Conservation (phyloP, 1,284 basidiomycete species). For the Tausonia pullulans region DNA sequence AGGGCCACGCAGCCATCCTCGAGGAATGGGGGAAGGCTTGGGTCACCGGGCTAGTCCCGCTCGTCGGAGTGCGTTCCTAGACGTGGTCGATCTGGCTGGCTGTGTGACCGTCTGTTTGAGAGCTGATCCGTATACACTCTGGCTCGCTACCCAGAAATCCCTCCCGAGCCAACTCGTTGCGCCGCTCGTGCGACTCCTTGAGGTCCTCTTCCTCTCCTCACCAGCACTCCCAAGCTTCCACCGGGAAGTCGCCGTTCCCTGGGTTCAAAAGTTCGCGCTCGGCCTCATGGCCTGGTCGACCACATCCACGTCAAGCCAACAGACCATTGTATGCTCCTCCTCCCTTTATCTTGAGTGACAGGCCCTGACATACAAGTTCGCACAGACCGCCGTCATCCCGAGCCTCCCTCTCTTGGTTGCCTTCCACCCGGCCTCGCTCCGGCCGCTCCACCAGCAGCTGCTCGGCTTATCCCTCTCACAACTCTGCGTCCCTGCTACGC, state of each 20-base stretch:
- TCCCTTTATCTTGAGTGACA: not conserved
- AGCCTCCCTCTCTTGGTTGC: constrained; percentile 1
- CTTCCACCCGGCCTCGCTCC: constrained; percentile 13
- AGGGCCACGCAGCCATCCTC: not conserved
- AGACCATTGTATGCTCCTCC: not conserved
- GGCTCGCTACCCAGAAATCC: not conserved
- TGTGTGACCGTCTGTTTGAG: not conserved
- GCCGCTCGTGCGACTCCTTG: constrained; percentile 2
- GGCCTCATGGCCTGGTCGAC: constrained; percentile 9
- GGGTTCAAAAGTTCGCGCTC: constrained; percentile 10
- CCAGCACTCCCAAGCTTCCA: constrained; percentile 7
- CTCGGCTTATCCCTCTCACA: constrained; percentile 1
- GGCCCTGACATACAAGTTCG: not conserved
- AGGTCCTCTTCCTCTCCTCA: constrained; percentile 9
- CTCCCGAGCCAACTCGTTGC: constrained; percentile 1
- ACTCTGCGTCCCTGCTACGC: not conserved
- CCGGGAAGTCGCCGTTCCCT: constrained; percentile 10
- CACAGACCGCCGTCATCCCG: constrained; percentile 3
- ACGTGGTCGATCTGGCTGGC: not conserved
- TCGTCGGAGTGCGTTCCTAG: constrained; percentile 9
- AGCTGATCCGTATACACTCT: not conserved
- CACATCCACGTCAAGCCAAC: not conserved
- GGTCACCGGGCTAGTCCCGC: constrained; percentile 6
- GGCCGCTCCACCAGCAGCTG: constrained; percentile 7
- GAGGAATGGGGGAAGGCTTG: constrained; percentile 8